Conservation (phyloP, 2,329 filamentous ascomycete species). For the Phyllosticta citriasiana region DNA sequence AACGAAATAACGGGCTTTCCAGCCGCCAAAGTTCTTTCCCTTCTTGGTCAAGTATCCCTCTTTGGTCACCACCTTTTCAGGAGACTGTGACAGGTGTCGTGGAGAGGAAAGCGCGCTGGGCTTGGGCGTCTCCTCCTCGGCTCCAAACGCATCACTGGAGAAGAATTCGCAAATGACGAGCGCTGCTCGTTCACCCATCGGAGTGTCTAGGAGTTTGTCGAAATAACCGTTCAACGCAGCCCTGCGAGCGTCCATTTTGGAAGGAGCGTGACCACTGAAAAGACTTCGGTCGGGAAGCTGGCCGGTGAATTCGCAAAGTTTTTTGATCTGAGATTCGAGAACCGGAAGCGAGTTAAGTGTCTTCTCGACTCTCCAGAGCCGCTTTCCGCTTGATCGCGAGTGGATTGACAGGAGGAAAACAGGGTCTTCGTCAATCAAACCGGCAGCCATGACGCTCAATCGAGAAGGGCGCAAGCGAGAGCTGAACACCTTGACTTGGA, state of each 20-base stretch:
- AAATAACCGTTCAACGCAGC: slow-evolving; percentile 75
- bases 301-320: slow-evolving; percentile 59
- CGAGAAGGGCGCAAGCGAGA: slow-evolving; percentile 90
- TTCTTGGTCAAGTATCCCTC: slow-evolving; percentile 92
- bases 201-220: slow-evolving; percentile 72
- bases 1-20: slow-evolving; percentile 77
- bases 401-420: slow-evolving; percentile 87
- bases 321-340: slow-evolving; percentile 72
- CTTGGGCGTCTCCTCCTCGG: slow-evolving; percentile 43
- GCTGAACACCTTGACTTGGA: slow-evolving; percentile 80
- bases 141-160: slow-evolving; percentile 54
- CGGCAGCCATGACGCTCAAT: slow-evolving; percentile 71
- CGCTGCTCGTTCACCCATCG: slow-evolving; percentile 66
- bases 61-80: slow-evolving; percentile 58
- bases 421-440: slow-evolving; percentile 77
- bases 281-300: slow-evolving; percentile 75
- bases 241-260: slow-evolving; percentile 81
- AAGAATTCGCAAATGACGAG: slow-evolving; percentile 80
- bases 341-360: slow-evolving; percentile 71
- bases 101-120: slow-evolving; percentile 25
- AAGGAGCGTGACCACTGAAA: slow-evolving; percentile 87
- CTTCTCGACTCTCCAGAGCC: slow-evolving; percentile 93
- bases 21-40: slow-evolving; percentile 97
- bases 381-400: slow-evolving; percentile 61
- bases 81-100: slow-evolving; percentile 30